Conservation (phyloP, 2,329 filamentous ascomycete species). For the Sclerotinia borealis region DNA sequence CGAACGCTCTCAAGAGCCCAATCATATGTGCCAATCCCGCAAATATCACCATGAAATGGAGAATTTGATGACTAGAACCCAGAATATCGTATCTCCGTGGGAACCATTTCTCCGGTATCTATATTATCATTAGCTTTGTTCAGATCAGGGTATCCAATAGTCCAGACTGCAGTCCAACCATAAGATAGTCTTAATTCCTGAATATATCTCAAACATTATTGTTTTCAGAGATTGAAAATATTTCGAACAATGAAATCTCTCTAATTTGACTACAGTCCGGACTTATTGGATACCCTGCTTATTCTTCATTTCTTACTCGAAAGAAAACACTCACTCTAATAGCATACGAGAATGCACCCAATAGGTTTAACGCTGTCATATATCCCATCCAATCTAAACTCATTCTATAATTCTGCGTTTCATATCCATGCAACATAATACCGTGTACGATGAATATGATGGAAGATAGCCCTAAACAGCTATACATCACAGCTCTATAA, state of each 20-base stretch:
- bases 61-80: slow-evolving; percentile 27
- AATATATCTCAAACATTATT: no score
- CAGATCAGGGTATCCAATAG: no score
- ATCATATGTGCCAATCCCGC: slow-evolving; percentile 20
- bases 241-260: no score
- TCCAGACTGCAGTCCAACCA: no score
- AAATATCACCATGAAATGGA: slow-evolving; percentile 27
- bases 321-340: background rate
- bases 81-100: slow-evolving; percentile 20
- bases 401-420: slow-evolving; percentile 15
- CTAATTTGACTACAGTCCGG: no score
- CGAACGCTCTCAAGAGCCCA: slow-evolving; percentile 19
- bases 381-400: slow-evolving; percentile 14
- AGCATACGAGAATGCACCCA: slow-evolving; percentile 10
- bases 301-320: no score
- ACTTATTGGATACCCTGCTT: no score
- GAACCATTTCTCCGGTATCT: slow-evolving; percentile 23
- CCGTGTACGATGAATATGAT: slow-evolving; percentile 10
- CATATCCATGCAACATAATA: slow-evolving; percentile 34
- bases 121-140: background rate
- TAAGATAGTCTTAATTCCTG: no score
- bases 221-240: no score
- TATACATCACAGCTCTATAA: slow-evolving; percentile 3
- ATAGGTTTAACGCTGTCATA: slow-evolving; percentile 12
- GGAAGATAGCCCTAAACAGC: slow-evolving; percentile 1